Conservation (phyloP, 257 asterid genomes). For the Haberlea rhodopensis region DNA sequence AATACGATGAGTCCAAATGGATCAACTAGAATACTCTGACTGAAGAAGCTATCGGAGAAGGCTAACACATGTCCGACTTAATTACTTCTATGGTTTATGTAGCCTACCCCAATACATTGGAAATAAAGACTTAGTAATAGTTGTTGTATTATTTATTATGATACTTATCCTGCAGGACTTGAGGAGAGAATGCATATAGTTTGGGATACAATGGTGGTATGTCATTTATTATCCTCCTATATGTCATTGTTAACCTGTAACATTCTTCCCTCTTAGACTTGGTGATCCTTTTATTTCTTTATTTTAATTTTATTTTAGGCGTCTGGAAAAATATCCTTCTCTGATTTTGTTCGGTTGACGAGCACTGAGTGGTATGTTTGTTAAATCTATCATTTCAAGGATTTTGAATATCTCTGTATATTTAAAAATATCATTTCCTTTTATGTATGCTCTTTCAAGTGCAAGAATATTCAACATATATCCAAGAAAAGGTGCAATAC, state of each 20-base stretch:
- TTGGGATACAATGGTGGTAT: constrained; percentile 98
- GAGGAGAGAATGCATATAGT: constrained; percentile 98
- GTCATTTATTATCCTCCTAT: constrained; percentile 27
- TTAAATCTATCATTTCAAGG: background rate
- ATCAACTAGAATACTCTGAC: too few relatives aligned
- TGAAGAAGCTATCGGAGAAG: too few relatives aligned
- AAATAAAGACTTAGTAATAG: too few relatives aligned
- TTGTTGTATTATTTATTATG: too few relatives aligned
- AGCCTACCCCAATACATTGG: too few relatives aligned
- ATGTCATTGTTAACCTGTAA: constrained; percentile 3
- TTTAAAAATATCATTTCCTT: background rate
- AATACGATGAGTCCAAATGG: too few relatives aligned
- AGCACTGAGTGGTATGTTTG: constrained; percentile 83
- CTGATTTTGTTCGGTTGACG: constrained; percentile 77
- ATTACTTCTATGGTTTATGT: too few relatives aligned
- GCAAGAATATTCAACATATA: constrained; percentile 87
- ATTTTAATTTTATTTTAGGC: constrained; percentile 41
- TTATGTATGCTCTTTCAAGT: constrained; percentile 38
- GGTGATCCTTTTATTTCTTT: background rate
- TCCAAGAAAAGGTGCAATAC: constrained; percentile 92
- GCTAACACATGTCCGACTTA: too few relatives aligned
- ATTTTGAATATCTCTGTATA: background rate
- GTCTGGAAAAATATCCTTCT: constrained; percentile 75
- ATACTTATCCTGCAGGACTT: constrained; percentile 50
- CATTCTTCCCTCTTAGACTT: background rate